Percentiles rank a stretch among this genome's conserved stretches.
Evolutionary conservation across 139 green algal genomes (phyloP).

Genomic region (Picochlorum sp.): DNA sequence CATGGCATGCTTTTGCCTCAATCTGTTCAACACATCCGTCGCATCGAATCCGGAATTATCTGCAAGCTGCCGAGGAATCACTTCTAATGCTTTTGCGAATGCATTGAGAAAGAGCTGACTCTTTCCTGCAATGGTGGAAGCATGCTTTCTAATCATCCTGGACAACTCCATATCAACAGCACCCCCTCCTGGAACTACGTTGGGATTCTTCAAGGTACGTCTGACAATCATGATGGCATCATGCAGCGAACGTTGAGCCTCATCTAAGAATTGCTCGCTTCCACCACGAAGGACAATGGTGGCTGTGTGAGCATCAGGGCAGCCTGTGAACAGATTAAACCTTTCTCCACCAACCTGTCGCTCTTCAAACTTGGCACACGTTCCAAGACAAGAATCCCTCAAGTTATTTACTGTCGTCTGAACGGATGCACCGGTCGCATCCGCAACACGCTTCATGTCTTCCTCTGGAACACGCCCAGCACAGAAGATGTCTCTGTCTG

Average conservation of each 20-base stretch:
- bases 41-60: conserved; percentile 97
- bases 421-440: conserved; percentile 68
- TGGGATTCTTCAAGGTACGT: conserved; percentile 66
- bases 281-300: conserved; percentile 95
- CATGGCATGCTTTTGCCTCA: conserved; percentile 92
- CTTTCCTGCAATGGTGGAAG: conserved; percentile 70
- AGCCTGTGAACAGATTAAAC: conserved; percentile 98
- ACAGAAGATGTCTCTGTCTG: conserved; percentile 95
- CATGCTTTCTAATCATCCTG: conserved; percentile 41
- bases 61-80: conserved; percentile 93
- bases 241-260: conserved; percentile 91
- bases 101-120: conserved; percentile 94
- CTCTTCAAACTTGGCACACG: conserved; percentile 89
- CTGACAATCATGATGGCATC: conserved; percentile 99
- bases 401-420: conserved; percentile 95
- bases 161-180: conserved; percentile 91
- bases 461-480: conserved; percentile 80
- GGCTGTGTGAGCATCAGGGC: conserved; percentile 74
- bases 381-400: conserved; percentile 65
- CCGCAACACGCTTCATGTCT: conserved; percentile 83
- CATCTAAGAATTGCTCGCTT: conserved; percentile 84
- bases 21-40: conserved; percentile 95
- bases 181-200: conserved; percentile 87
- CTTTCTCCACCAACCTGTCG: conserved; percentile 92
- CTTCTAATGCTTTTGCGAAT: conserved; percentile 82